A percentile compares a stretch with the other conserved stretches of the same genome.
Evolutionary conservation across 345 rosid species (phyloP).

Genomic region (Carallia brachiata): DNA sequence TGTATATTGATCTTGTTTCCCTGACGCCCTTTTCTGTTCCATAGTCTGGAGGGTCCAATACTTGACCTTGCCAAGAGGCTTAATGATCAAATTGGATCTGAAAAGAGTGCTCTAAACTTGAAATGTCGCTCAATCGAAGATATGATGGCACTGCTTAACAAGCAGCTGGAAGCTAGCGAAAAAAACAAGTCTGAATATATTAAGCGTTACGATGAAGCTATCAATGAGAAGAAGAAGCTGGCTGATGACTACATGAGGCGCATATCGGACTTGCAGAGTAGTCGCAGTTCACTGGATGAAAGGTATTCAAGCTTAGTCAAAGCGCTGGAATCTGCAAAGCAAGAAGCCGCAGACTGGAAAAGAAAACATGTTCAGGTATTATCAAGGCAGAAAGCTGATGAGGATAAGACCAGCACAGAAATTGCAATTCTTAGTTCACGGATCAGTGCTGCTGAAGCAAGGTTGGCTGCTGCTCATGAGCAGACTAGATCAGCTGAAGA

Average conservation of each 20-base stretch:
- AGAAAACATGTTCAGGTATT: slow-evolving; percentile 67
- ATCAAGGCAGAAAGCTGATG: slow-evolving; percentile 72
- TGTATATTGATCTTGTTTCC: neutral
- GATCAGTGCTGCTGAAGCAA: slow-evolving; percentile 89
- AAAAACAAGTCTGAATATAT: slow-evolving; percentile 74
- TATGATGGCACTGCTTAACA: slow-evolving; percentile 64
- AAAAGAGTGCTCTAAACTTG: slow-evolving; percentile 71
- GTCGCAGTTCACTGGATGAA: slow-evolving; percentile 73
- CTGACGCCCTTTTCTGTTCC: neutral
- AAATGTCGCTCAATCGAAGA: slow-evolving; percentile 86
- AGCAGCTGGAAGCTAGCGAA: slow-evolving; percentile 90
- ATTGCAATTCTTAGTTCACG: slow-evolving; percentile 74
- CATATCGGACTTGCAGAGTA: slow-evolving; percentile 71
- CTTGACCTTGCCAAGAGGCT: slow-evolving; percentile 75
- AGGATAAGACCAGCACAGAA: slow-evolving; percentile 71
- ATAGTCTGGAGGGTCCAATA: slow-evolving; percentile 92
- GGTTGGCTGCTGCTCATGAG: slow-evolving; percentile 93
- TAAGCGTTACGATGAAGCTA: slow-evolving; percentile 92
- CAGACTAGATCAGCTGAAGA: slow-evolving; percentile 84
- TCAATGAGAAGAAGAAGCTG: slow-evolving; percentile 84
- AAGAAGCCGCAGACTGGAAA: slow-evolving; percentile 72
- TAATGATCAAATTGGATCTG: slow-evolving; percentile 74
- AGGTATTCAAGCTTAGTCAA: slow-evolving; percentile 70
- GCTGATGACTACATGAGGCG: slow-evolving; percentile 75
- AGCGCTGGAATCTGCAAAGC: slow-evolving; percentile 68